Evolutionary conservation across 768 basidiomycete genomes (phyloP).

Genomic region (Termitomyces sp.): DNA sequence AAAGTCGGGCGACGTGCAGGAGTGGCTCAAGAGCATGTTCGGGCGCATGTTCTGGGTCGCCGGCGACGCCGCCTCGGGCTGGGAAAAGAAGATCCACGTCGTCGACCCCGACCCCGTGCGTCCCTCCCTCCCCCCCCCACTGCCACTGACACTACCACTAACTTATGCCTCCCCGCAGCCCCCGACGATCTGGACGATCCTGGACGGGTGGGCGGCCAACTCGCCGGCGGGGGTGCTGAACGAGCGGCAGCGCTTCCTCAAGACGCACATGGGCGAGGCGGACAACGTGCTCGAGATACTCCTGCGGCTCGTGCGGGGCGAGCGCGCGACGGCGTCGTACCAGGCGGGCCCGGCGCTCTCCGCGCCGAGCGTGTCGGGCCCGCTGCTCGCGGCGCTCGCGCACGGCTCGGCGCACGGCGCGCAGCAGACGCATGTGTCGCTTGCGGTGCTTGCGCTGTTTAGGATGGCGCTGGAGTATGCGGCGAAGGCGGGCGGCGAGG

Average conservation of each 20-base stretch:
- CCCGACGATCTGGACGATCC: conserved; percentile 85
- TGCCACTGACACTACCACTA: neutral
- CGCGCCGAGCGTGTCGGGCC: conserved; percentile 59
- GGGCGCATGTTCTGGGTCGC: conserved; percentile 85
- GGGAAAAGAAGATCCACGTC: conserved; percentile 92
- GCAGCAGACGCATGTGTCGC: conserved; percentile 91
- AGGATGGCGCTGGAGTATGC: conserved; percentile 82
- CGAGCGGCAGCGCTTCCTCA: conserved; percentile 84
- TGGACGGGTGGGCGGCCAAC: conserved; percentile 86
- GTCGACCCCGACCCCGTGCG: conserved; percentile 93
- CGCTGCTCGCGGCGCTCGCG: conserved; percentile 62
- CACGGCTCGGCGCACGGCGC: conserved; percentile 76
- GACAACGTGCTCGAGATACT: conserved; percentile 93
- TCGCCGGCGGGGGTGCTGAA: conserved; percentile 69
- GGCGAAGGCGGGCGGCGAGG: conserved; percentile 57
- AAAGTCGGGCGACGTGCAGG: conserved; percentile 89
- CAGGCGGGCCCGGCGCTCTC: conserved; percentile 58
- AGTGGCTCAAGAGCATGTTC: conserved; percentile 88
- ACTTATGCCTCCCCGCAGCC: conserved; percentile 42
- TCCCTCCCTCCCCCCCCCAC: conserved; percentile 4
- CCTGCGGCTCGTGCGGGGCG: conserved; percentile 86
- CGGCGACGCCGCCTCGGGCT: conserved; percentile 80
- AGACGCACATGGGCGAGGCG: conserved; percentile 79
- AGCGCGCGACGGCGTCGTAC: conserved; percentile 70
- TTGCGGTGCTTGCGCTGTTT: conserved; percentile 91